Evolutionary conservation across 2,329 filamentous ascomycete species (phyloP), one percentile per base, ranked within the genome.

Genomic region (Lachnellula hyalina): DNA sequence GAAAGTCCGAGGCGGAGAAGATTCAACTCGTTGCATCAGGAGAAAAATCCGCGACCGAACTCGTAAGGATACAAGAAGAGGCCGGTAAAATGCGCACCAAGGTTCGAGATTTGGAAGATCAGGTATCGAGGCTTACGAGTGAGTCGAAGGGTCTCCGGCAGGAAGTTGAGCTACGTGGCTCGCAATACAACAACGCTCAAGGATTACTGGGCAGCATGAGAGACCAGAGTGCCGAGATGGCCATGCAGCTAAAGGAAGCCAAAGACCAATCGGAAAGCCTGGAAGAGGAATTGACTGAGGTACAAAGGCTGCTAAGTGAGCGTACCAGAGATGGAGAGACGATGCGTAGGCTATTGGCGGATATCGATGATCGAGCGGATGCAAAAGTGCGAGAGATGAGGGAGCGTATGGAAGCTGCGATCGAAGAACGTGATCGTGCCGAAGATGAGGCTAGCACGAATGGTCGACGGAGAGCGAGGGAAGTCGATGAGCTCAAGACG

Each of bases 341-440:
- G 0, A 97, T 99, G 92, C 84, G 94, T 35, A 80, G 91, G 48
- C 79, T 97, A 56, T 76, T 99, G 12, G 86, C 86, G 15, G 93
- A 97, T 61, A 89, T 92, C 8, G 90, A 97, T 69, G 83, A 87
- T 56, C 81, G 89, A 9, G 85, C 92, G 1, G 92, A 97, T 61
- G 77, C 77, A 57, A 89, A 90, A 66, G 82, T 96, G 17, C 85
- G 90, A 28, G 93, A 97, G 61, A 94, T 96, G 85, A 87, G 90
- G 52, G 85, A 90, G 55, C 84, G 87, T 2, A 86, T 97, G 79
- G 93, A 97, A 66, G 79, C 89, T 1, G 92, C 92, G 0, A 81
- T 96, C n/a, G 92, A 96, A 69, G 94, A 99, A 71, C 84, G 94
- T 17, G 94, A 99, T 69, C 84, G 90, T 2, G 86, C 91, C 2